Conservation (phyloP, 805 yeast species). For the Naumovozyma castellii region DNA sequence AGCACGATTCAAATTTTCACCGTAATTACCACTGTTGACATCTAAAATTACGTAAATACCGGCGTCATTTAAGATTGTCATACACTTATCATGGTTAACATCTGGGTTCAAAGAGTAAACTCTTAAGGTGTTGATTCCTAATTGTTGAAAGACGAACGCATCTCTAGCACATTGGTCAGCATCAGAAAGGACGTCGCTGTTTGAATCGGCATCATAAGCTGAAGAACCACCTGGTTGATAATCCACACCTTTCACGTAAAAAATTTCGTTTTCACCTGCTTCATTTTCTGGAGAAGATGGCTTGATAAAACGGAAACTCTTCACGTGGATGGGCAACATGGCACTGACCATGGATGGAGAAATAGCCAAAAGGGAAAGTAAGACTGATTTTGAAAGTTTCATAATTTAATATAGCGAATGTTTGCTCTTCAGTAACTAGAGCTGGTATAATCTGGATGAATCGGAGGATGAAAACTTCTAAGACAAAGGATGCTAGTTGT, state of each 20-base stretch:
- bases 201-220: constrained; percentile 26
- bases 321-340: constrained; percentile 46
- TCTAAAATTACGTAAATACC: constrained; percentile 85
- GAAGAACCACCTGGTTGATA: constrained; percentile 94
- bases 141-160: constrained; percentile 62
- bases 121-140: constrained; percentile 79
- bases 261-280: constrained; percentile 42
- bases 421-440: no score
- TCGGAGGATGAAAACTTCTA: no score
- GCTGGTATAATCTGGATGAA: no score
- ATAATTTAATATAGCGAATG: neutral
- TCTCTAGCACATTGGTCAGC: constrained; percentile 68
- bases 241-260: constrained; percentile 78
- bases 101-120: constrained; percentile 79
- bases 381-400: constrained; percentile 5
- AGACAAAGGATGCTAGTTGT: no score
- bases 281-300: constrained; percentile 35
- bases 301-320: constrained; percentile 50
- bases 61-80: constrained; percentile 80
- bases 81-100: constrained; percentile 80
- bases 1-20: constrained; percentile 63
- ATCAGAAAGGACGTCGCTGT: constrained; percentile 62
- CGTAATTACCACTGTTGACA: constrained; percentile 63
- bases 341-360: constrained; percentile 30
- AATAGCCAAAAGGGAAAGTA: constrained; percentile 9